These are phyloP conservation scores for Hypoxylon sp. DNA, from an alignment of 2,329 filamentous ascomycete species.

Conservation along the genomic window DNA sequence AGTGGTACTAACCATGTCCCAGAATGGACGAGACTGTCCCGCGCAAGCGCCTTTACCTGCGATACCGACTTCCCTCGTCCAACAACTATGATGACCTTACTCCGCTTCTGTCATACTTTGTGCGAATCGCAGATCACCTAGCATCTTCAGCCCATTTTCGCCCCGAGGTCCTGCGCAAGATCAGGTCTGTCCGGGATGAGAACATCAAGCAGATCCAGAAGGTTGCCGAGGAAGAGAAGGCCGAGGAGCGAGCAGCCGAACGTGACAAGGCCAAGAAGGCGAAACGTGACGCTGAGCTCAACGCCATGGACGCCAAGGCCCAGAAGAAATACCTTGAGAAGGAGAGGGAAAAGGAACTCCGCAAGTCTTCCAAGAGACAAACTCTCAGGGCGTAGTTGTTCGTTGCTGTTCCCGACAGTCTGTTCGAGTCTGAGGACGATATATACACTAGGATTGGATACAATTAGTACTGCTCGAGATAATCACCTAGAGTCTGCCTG, in stretches of 20 bases:
- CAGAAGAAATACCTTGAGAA: slow-evolving; percentile 87
- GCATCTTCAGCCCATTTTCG: slow-evolving; percentile 84
- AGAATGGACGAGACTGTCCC: slow-evolving; percentile 85
- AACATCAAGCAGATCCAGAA: slow-evolving; percentile 82
- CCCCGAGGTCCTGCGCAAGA: slow-evolving; percentile 85
- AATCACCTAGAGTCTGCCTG: neutral
- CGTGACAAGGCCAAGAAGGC: slow-evolving; percentile 82
- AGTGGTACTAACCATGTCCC: slow-evolving; percentile 13
- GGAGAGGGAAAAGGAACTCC: slow-evolving; percentile 77
- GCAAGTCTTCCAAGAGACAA: slow-evolving; percentile 62
- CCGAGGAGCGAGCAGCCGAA: slow-evolving; percentile 48
- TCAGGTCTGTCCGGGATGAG: slow-evolving; percentile 80
- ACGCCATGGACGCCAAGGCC: slow-evolving; percentile 78
- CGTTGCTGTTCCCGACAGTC: neutral
- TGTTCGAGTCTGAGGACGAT: neutral
- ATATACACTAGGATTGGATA: neutral
- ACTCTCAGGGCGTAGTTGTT: slow-evolving; percentile 57
- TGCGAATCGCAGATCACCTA: slow-evolving; percentile 85
- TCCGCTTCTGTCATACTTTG: slow-evolving; percentile 80
- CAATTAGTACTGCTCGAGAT: neutral
- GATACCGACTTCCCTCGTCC: slow-evolving; percentile 71
- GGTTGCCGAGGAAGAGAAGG: slow-evolving; percentile 79
- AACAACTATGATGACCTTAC: slow-evolving; percentile 71
- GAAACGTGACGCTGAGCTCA: slow-evolving; percentile 85
- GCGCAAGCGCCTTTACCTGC: slow-evolving; percentile 86